Base-by-base conservation (phyloP, 2,329 filamentous ascomycete genomes). In the Phaeophleospora eucalypticola region DNA sequence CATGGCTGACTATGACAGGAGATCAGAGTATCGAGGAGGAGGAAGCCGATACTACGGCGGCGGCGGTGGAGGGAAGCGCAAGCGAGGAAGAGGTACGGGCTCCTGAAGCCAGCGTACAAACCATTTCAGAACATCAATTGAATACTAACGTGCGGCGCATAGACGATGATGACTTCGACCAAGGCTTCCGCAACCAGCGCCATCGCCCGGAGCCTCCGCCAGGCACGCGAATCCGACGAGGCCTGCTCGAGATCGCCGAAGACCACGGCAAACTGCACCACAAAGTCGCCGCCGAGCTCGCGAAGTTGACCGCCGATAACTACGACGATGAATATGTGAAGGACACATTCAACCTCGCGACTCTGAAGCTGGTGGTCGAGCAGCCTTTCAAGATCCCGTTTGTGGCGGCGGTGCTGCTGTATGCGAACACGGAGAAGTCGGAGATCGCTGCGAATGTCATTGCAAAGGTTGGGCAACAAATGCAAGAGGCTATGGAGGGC, bases 381-480 rank as follows among this genome's bases (percentile, higher is more conserved):
- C 93, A 98, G 71, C 93, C 93, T 1, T 84, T 98, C 68, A 97
- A 97, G 75, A 94, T 89, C n/a, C 91, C 93, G 0, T 97, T 96
- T 65, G 79, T 95, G 32, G 89, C 90, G 8, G 88, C 87, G 16
- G 83, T 91, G 12, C 79, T 94, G 36, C 77, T 95, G 48, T 79
- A 89, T 46, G 79, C 84, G 56, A 96, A 97, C 71, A 79, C 81
- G 19, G 71, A 86, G 59, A 89, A 88, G 63, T 76, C 85, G 3
- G 86, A 93, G 56, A 76, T 95, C 29, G 80, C 85, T 24, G 76
- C 77, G 32, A 81, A 89, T 54, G 74, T 95, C 16, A 74, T 97
- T 56, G 75, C 71, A 42, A 81, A 79, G 56, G 73, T 84, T 36
- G 77, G 78, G 1, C 71, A 75, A 29, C 75, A 77, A 41, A 72